Percentiles rank a stretch among this genome's conserved stretches.
Conservation (phyloP, 176 grass and related monocot species). For the Bromus sterilis region DNA sequence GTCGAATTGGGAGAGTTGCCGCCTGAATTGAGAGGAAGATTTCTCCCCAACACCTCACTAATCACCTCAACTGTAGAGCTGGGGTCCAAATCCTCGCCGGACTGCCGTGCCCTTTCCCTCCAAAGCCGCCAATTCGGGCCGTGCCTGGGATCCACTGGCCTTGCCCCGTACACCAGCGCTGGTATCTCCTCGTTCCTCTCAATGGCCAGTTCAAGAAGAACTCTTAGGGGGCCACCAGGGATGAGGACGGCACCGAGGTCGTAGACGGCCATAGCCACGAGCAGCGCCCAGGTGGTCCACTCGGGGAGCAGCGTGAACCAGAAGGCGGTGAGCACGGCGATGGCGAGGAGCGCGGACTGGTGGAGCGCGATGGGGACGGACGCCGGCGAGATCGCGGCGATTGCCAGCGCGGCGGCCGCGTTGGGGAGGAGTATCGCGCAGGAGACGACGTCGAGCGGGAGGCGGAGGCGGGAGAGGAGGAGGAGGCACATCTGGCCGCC, state of each 20-base stretch:
- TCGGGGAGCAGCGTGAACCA: constrained; percentile 89
- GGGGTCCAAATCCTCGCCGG: constrained; percentile 14
- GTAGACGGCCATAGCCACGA: constrained; percentile 80
- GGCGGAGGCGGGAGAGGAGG: constrained; percentile 47
- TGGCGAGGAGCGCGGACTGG: constrained; percentile 62
- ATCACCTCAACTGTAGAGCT: constrained; percentile 24
- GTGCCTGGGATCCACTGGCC: constrained; percentile 55
- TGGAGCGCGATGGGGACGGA: constrained; percentile 81
- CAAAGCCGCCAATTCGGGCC: constrained; percentile 52
- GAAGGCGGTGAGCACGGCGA: constrained; percentile 84
- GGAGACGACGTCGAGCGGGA: constrained; percentile 64
- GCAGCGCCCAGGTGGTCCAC: constrained; percentile 91
- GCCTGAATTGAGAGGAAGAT: neutral
- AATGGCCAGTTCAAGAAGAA: constrained; percentile 77
- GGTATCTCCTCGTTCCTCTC: constrained; percentile 93
- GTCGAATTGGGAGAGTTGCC: neutral
- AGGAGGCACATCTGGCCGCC: constrained; percentile 67
- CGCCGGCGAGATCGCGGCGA: constrained; percentile 45
- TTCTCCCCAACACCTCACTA: constrained; percentile 2
- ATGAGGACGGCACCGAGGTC: constrained; percentile 86
- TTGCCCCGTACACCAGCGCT: constrained; percentile 75
- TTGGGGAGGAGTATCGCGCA: constrained; percentile 72
- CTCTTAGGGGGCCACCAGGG: constrained; percentile 64
- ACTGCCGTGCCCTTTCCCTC: constrained; percentile 37
- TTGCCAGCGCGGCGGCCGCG: constrained; percentile 49